phyloP scores from a whole-genome alignment of 495 filamentous ascomycete species.

The Podospora comata region DNA sequence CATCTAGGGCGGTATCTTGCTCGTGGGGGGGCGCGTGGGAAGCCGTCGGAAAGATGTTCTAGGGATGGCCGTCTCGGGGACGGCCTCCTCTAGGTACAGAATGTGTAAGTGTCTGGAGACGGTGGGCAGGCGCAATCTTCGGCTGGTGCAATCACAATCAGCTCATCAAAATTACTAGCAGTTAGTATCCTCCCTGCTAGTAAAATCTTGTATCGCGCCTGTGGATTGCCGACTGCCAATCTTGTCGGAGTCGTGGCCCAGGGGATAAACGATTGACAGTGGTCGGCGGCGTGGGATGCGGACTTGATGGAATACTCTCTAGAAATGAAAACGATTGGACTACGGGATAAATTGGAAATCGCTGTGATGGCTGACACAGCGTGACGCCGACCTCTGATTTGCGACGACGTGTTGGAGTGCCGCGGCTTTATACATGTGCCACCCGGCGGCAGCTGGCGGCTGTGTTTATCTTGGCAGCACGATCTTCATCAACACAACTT shows the following conservation, averaged over 20 bases:
- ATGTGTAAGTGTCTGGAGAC: not conserved
- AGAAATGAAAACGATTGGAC: not conserved
- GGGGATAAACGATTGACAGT: not conserved
- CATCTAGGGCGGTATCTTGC: constrained; percentile 5
- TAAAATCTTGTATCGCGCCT: not conserved
- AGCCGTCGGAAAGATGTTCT: constrained; percentile 4
- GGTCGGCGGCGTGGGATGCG: not conserved
- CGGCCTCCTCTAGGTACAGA: not conserved
- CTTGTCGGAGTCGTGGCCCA: not conserved
- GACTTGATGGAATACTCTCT: not conserved
- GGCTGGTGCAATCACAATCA: not conserved
- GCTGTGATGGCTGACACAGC: not conserved
- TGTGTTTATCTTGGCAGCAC: not conserved
- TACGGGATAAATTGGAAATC: not conserved
- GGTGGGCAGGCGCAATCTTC: not conserved
- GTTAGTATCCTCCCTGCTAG: not conserved
- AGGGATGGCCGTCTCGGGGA: not conserved
- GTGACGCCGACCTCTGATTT: not conserved
- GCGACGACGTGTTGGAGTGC: not conserved
- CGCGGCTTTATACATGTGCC: not conserved
- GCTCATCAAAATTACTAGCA: not conserved
- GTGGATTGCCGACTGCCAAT: not conserved
- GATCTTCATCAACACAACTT: not conserved
- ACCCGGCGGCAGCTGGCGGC: not conserved
- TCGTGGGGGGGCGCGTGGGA: not conserved